phyloP scores from a whole-genome alignment of 306 rosid species.

The Ochetophila trinervis region DNA sequence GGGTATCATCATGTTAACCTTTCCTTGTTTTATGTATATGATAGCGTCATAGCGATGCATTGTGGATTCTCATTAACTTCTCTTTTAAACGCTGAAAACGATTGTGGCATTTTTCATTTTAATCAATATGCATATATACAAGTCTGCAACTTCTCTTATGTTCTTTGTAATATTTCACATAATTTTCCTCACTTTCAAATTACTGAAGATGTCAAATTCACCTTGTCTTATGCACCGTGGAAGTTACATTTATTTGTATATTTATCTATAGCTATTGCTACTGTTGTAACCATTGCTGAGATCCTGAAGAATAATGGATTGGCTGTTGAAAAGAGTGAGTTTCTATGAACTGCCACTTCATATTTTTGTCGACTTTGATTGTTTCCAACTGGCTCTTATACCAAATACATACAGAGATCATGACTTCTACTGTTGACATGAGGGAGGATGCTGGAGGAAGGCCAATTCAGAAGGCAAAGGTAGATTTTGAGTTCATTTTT shows the following conservation, averaged over 20 bases:
- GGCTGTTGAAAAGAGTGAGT: conserved; percentile 74
- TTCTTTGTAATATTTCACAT: no score
- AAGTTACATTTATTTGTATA: not conserved
- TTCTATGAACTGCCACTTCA: not conserved
- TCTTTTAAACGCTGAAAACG: not conserved
- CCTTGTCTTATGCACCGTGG: not conserved
- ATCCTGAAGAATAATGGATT: conserved; percentile 74
- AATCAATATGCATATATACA: no score
- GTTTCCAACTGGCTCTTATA: conserved; percentile 8
- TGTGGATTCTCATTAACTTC: not conserved
- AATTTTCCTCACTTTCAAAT: not conserved
- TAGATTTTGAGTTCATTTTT: conserved; percentile 3
- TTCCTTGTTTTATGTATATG: not conserved
- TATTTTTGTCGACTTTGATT: not conserved
- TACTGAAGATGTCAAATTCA: not conserved
- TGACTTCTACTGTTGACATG: conserved; percentile 65
- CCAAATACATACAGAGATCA: conserved; percentile 42
- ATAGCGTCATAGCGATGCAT: not conserved
- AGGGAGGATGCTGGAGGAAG: conserved; percentile 66
- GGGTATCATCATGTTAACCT: conserved; percentile 36
- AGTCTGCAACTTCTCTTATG: no score
- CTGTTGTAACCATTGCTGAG: conserved; percentile 77
- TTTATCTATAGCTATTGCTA: conserved; percentile 61
- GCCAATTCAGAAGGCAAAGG: conserved; percentile 81
- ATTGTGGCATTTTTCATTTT: no score